phyloP scores from a whole-genome alignment of 306 rosid species.

The Prunus fruticosa region DNA sequence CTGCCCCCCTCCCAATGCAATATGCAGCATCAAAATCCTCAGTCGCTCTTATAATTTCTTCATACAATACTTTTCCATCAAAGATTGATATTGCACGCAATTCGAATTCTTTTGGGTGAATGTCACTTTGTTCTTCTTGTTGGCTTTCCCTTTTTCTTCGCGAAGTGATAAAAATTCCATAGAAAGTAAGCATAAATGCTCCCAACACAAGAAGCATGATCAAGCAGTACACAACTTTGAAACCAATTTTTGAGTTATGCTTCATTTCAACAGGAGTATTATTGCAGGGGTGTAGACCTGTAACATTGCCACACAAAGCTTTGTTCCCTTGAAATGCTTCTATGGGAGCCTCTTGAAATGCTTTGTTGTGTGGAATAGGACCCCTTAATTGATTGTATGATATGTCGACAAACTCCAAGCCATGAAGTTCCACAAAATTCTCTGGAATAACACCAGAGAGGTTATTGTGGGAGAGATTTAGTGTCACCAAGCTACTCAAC shows the following conservation, averaged over 20 bases:
- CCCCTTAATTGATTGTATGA: constrained; percentile 26
- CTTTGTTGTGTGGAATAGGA: constrained; percentile 23
- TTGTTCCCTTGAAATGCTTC: constrained; percentile 27
- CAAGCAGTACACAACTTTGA: background rate
- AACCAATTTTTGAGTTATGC: background rate
- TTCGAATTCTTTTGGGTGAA: background rate
- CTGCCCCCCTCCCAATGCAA: constrained; percentile 35
- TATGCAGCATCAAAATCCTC: constrained; percentile 21
- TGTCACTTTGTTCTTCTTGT: too few species aligned
- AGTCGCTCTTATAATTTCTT: constrained; percentile 36
- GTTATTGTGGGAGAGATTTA: constrained; percentile 38
- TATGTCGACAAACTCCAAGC: constrained; percentile 20
- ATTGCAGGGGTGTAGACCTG: constrained; percentile 14
- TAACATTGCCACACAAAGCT: constrained; percentile 31
- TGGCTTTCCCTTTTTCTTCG: background rate
- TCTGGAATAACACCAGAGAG: constrained; percentile 31
- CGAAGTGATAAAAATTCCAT: background rate
- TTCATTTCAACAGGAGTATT: background rate
- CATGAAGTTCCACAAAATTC: background rate
- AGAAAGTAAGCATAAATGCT: background rate
- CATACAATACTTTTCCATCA: constrained; percentile 24
- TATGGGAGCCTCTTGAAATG: constrained; percentile 8
- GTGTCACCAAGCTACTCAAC: constrained; percentile 24
- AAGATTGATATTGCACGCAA: constrained; percentile 15
- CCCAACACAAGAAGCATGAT: background rate